These are phyloP conservation scores for Boechera stricta DNA, from an alignment of 345 rosid genomes.

Conservation along the genomic window DNA sequence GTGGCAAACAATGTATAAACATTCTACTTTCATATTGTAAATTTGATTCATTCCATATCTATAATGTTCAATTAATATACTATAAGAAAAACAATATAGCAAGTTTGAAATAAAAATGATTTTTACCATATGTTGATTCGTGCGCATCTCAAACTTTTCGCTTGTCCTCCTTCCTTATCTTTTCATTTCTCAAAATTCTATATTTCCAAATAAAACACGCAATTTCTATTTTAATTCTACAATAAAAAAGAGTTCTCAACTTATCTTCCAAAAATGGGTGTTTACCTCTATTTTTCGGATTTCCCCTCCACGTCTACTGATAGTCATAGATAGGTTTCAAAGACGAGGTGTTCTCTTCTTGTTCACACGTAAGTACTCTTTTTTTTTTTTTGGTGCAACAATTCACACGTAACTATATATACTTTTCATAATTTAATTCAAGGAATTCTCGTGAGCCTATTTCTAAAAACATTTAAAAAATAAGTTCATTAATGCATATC, in stretches of 20 bases:
- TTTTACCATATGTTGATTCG: slow-evolving; percentile 24
- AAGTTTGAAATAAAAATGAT: neutral
- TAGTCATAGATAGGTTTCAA: neutral
- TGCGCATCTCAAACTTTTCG: slow-evolving; percentile 2
- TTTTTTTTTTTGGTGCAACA: neutral
- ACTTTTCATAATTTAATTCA: neutral
- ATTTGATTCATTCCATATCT: slow-evolving; percentile 2
- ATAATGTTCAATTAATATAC: slow-evolving; percentile 2
- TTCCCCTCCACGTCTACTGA: slow-evolving; percentile 25
- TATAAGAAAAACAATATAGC: neutral
- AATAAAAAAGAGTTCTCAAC: slow-evolving; percentile 1
- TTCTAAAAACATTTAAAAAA: neutral
- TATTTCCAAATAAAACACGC: slow-evolving; percentile 29
- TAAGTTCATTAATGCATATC: slow-evolving; percentile 34
- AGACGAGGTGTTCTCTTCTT: slow-evolving; percentile 8
- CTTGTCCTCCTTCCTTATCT: neutral
- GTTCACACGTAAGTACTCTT: slow-evolving; percentile 20
- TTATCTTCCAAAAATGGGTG: slow-evolving; percentile 29
- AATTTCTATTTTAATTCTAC: slow-evolving; percentile 7
- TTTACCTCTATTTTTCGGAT: slow-evolving; percentile 14
- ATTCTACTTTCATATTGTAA: neutral
- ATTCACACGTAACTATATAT: neutral
- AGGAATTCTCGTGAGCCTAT: neutral
- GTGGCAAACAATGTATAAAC: no score
- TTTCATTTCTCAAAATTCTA: neutral